Evolutionary conservation across 2,329 filamentous ascomycete genomes (phyloP).

Genomic region (Monilinia fructicola): DNA sequence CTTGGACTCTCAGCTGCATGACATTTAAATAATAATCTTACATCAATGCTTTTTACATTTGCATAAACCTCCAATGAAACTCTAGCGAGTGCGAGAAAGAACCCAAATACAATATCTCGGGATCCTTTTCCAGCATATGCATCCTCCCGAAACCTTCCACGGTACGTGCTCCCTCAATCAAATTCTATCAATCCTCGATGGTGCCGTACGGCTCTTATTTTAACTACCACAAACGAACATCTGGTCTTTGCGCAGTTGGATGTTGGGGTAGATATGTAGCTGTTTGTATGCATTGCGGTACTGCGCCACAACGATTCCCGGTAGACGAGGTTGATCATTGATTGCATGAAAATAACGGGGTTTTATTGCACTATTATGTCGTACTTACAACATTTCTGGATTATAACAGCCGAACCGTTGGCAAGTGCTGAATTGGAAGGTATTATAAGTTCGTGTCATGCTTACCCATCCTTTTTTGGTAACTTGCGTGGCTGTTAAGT

Average conservation of each 20-base stretch:
- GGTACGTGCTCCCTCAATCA: neutral
- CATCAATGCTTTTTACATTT: neutral
- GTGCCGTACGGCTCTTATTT: slow-evolving; percentile 10
- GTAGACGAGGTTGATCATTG: neutral
- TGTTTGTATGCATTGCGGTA: neutral
- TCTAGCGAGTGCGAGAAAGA: neutral
- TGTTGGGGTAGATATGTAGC: neutral
- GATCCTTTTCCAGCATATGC: neutral
- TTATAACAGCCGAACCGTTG: neutral
- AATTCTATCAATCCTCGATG: neutral
- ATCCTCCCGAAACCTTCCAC: neutral
- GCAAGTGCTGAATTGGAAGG: neutral
- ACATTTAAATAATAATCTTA: neutral
- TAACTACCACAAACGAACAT: slow-evolving; percentile 14
- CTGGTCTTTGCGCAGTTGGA: slow-evolving; percentile 17
- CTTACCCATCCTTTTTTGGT: neutral
- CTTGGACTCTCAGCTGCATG: neutral
- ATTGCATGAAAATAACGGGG: slow-evolving; percentile 6
- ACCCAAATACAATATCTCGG: neutral
- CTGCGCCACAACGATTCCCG: slow-evolving; percentile 9
- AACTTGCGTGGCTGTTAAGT: neutral
- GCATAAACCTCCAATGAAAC: neutral
- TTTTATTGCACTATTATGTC: neutral
- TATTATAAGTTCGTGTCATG: neutral
- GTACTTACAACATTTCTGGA: neutral